Conservation (phyloP, 768 basidiomycete species). For the Antrodiella citrinella region DNA sequence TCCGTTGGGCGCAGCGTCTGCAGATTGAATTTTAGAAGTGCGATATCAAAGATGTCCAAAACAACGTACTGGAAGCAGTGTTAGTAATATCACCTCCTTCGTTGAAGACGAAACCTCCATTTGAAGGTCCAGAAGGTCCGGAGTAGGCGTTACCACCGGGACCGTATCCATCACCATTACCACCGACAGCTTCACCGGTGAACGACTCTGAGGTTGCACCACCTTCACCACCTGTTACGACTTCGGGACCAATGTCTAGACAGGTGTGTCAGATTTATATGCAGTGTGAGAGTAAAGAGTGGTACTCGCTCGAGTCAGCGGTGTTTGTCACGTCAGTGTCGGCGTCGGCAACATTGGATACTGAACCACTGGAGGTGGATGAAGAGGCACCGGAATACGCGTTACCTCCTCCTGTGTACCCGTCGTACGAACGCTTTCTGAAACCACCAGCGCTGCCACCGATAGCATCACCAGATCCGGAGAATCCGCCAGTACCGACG, state of each 20-base stretch:
- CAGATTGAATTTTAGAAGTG: too few species aligned
- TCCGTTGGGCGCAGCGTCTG: slow-evolving; percentile 12
- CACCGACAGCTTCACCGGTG: slow-evolving; percentile 9
- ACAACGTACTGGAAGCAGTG: slow-evolving; percentile 8
- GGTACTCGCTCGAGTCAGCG: not conserved
- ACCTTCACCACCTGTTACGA: slow-evolving; percentile 4
- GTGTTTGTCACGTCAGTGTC: slow-evolving; percentile 10
- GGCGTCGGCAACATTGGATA: slow-evolving; percentile 7
- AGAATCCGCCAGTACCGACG: slow-evolving; percentile 5
- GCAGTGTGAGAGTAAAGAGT: not conserved
- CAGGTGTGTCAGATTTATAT: not conserved
- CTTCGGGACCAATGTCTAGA: not conserved
- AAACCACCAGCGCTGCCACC: slow-evolving; percentile 7
- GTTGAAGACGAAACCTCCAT: slow-evolving; percentile 9
- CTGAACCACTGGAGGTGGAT: slow-evolving; percentile 8
- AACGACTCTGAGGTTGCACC: not conserved
- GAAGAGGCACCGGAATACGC: slow-evolving; percentile 7
- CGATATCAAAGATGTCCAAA: not conserved
- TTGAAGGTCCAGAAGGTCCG: slow-evolving; percentile 9
- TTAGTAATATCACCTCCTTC: slow-evolving; percentile 6
- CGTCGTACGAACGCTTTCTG: slow-evolving; percentile 10
- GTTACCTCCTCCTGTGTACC: slow-evolving; percentile 8
- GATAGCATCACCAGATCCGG: slow-evolving; percentile 6
- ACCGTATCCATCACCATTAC: slow-evolving; percentile 5
- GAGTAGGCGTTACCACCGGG: slow-evolving; percentile 10